Percentiles rank a stretch among this genome's conserved stretches.
Conservation (phyloP, 2,329 filamentous ascomycete species). For the Botryotinia calthae region DNA sequence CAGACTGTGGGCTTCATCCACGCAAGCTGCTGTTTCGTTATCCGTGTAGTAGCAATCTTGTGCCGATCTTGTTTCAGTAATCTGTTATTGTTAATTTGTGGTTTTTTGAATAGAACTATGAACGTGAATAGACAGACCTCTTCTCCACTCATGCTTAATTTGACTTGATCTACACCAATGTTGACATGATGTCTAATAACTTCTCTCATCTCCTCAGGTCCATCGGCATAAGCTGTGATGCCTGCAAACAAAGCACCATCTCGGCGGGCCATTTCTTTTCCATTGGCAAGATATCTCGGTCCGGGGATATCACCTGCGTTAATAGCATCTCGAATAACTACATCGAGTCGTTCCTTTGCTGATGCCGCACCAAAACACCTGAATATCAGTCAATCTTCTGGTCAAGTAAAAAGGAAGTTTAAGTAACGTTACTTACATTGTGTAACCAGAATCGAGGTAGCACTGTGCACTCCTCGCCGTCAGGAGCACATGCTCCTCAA, state of each 20-base stretch:
- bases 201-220: constrained; percentile 43
- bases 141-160: constrained; percentile 43
- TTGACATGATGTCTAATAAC: constrained; percentile 41
- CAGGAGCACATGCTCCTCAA: constrained; percentile 46
- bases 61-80: constrained; percentile 39
- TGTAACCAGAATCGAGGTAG: constrained; percentile 50
- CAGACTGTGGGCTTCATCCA: constrained; percentile 45
- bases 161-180: constrained; percentile 46
- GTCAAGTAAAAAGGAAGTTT: neutral
- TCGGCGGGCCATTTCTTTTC: constrained; percentile 46
- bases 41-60: constrained; percentile 47
- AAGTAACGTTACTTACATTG: constrained; percentile 39
- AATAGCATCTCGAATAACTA: constrained; percentile 49
- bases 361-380: constrained; percentile 33
- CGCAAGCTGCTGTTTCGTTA: constrained; percentile 47
- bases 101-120: no score
- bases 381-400: neutral
- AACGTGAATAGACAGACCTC: constrained; percentile 19
- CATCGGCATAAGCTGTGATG: constrained; percentile 41
- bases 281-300: constrained; percentile 49
- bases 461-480: constrained; percentile 39
- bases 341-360: constrained; percentile 38
- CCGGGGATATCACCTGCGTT: constrained; percentile 49
- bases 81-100: constrained; percentile 17
- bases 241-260: constrained; percentile 45